A percentile compares a stretch with the other conserved stretches of the same genome.
These are phyloP conservation scores for Solanum hybrid DNA, from an alignment of 305 asterid species.

Conservation along the genomic window DNA sequence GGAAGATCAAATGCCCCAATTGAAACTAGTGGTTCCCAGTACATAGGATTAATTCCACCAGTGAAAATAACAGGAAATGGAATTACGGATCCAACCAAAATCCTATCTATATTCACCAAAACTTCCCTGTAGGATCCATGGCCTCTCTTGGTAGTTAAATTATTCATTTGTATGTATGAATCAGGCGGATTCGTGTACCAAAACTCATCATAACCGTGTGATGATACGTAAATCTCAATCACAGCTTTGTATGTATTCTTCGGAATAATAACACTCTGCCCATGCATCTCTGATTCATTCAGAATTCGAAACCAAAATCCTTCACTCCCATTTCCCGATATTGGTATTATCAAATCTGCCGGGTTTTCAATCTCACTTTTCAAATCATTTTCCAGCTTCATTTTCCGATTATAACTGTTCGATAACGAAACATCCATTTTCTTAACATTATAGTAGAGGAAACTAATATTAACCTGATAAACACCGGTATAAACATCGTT, in stretches of 20 bases:
- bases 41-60: slow-evolving; percentile 75
- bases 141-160: slow-evolving; percentile 29
- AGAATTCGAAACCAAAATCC: slow-evolving; percentile 71
- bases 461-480: slow-evolving; percentile 44
- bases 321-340: slow-evolving; percentile 41
- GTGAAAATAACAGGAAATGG: slow-evolving; percentile 82
- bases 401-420: neutral
- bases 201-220: slow-evolving; percentile 68
- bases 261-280: slow-evolving; percentile 40
- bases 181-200: slow-evolving; percentile 93
- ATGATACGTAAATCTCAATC: slow-evolving; percentile 65
- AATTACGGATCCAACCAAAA: slow-evolving; percentile 52
- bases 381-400: neutral
- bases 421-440: neutral
- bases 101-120: slow-evolving; percentile 46
- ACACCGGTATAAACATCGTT: slow-evolving; percentile 53
- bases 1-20: slow-evolving; percentile 88
- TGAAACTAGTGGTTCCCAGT: slow-evolving; percentile 76
- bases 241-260: slow-evolving; percentile 62
- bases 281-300: slow-evolving; percentile 33
- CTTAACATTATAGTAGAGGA: slow-evolving; percentile 35
- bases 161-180: slow-evolving; percentile 36
- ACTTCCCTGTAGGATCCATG: slow-evolving; percentile 74
- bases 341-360: slow-evolving; percentile 69
- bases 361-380: slow-evolving; percentile 19